Conservation (phyloP, 1,284 basidiomycete species). For the Laetiporus sulphureus region DNA sequence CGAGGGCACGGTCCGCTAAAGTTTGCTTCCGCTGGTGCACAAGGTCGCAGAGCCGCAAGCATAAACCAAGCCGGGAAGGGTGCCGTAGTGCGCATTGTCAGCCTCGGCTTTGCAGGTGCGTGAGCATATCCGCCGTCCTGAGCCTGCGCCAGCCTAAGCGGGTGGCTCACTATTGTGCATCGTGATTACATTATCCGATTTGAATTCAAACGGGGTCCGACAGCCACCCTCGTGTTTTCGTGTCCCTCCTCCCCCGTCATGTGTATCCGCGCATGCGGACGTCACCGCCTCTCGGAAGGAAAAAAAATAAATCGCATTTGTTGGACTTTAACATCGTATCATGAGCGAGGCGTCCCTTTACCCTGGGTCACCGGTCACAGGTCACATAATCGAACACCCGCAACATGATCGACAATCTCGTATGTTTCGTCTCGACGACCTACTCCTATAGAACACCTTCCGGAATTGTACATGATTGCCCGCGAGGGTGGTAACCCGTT, state of each 20-base stretch:
- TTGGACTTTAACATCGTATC: slow-evolving; percentile 2
- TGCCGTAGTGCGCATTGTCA: slow-evolving; percentile 9
- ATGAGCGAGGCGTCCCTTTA: slow-evolving; percentile 2
- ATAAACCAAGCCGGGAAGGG: slow-evolving; percentile 12
- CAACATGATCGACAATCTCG: slow-evolving; percentile 22
- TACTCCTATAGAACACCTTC: slow-evolving; percentile 8
- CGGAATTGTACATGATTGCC: slow-evolving; percentile 7
- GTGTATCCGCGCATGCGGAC: no score
- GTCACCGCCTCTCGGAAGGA: no score
- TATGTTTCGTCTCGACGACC: slow-evolving; percentile 3
- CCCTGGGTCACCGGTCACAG: slow-evolving; percentile 16
- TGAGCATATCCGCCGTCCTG: no score
- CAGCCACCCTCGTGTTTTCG: no score
- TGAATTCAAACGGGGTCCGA: background rate
- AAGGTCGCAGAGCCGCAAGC: slow-evolving; percentile 16
- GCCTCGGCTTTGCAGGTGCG: slow-evolving; percentile 9
- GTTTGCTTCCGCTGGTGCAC: slow-evolving; percentile 30
- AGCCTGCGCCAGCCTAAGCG: no score
- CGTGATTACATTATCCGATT: slow-evolving; percentile 3
- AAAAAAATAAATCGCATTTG: slow-evolving; percentile 3
- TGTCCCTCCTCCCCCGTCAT: no score
- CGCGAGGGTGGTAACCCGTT: slow-evolving; percentile 17
- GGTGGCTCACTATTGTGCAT: no score
- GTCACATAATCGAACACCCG: slow-evolving; percentile 18
- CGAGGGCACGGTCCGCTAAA: slow-evolving; percentile 25